Base-by-base conservation (phyloP, 768 basidiomycete species). In the Porphyrellus cyaneotinctus region DNA sequence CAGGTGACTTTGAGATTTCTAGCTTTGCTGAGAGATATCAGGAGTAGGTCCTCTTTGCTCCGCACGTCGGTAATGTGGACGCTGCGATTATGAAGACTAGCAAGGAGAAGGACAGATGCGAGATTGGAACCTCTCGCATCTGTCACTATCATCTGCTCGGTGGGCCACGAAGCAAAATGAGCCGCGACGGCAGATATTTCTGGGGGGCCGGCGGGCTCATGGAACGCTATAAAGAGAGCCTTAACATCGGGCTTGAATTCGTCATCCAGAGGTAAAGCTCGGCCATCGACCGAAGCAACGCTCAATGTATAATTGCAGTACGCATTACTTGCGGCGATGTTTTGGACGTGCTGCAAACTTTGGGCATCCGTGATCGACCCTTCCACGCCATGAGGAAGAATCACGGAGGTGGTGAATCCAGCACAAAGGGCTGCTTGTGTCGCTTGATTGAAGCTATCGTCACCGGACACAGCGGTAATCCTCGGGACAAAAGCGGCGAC, bases 1-100 rank as follows among this genome's bases (percentile, higher is more conserved):
- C 95, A 98, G 4, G 95, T 97, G 45, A 97, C 95, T 63, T 91
- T 88, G 61, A 98, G 81, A 13, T 88, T 78, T 74, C 93, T 95
- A 37, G 87, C 86, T 74, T 99, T 99, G 79, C 92, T 94, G 35
- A 99, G 78, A 3, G 88, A 85, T 66, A 99, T 97, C 52, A 99
- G 74, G 28, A 88, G 76, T 43, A 99, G 75, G 64, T 98, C 97
- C 49, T 95, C 92, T 58, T 81, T 79, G 56, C 78, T 87, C 56
- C 85, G 84, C 30, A 98, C 91, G 61, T 95, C 89, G 10, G 91
- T 91, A 58, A 98, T 80, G 68, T 99, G 97, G 11, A 98, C 81
- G 58, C 82, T 85, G 54, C 93, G 85, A 63, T 79, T 84, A 70
- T 98, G 87, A 41, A 99, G 81, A 61, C 91, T 95, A n/a, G 95